Evolutionary conservation across 2,329 filamentous ascomycete species (phyloP).

Genomic region (Fusarium dimerum): DNA sequence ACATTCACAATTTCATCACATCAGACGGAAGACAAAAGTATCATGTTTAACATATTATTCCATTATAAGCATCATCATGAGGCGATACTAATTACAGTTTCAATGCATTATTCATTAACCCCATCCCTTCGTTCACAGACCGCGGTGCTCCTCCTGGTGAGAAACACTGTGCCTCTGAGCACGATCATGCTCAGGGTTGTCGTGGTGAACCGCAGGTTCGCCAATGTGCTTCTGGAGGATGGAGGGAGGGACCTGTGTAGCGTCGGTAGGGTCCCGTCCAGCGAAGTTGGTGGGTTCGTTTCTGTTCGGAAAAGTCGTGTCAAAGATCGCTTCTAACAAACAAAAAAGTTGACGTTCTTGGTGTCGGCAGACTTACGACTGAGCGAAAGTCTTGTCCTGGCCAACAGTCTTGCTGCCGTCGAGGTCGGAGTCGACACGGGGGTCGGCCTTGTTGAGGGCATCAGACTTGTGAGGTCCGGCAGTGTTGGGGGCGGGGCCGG

Average conservation of each 20-base stretch:
- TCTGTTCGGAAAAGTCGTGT: conserved; percentile 15
- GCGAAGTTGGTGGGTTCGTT: conserved; percentile 7
- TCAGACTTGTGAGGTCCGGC: conserved; percentile 50
- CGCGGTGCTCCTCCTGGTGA: conserved; percentile 50
- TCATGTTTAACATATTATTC: background rate
- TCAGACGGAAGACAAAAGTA: background rate
- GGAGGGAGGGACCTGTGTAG: conserved; percentile 59
- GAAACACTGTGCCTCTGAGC: conserved; percentile 49
- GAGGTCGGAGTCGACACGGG: conserved; percentile 54
- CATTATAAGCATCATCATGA: conserved; percentile 13
- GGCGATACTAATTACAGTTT: conserved; percentile 21
- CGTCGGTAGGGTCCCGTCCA: conserved; percentile 52
- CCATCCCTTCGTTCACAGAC: conserved; percentile 38
- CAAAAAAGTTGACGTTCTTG: background rate
- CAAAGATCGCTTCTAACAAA: conserved; percentile 9
- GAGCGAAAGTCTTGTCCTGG: conserved; percentile 49
- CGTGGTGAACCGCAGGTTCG: conserved; percentile 46
- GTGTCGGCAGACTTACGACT: conserved; percentile 35
- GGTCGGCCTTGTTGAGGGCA: conserved; percentile 52
- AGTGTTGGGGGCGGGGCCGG: conserved; percentile 31
- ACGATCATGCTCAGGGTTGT: conserved; percentile 44
- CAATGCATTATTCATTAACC: conserved; percentile 11
- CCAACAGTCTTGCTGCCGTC: conserved; percentile 48
- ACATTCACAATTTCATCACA: background rate
- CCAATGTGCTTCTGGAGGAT: conserved; percentile 50